These are phyloP conservation scores for Orbilia brochopaga DNA, from an alignment of 2,329 filamentous ascomycete genomes.

Conservation along the genomic window DNA sequence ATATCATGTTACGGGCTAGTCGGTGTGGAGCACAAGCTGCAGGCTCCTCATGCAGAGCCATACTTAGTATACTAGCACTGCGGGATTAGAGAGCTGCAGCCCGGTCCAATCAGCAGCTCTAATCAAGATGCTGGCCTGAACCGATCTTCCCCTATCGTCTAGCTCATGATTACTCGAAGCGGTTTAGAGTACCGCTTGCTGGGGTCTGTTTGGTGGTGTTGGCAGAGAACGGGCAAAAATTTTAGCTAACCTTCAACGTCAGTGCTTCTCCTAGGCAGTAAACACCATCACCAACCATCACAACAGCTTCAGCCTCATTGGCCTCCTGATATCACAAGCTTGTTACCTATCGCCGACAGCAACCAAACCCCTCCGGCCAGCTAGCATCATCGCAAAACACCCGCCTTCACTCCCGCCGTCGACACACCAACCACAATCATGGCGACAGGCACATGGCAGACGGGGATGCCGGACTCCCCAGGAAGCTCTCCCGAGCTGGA, in stretches of 20 bases:
- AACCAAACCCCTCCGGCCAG: background rate
- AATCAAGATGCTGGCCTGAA: background rate
- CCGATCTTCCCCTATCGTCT: background rate
- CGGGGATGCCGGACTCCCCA: slow-evolving; percentile 59
- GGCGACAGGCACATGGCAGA: slow-evolving; percentile 49
- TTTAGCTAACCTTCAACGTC: slow-evolving; percentile 37
- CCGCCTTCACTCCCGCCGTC: background rate
- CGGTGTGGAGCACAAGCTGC: too few relatives aligned
- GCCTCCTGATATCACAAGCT: slow-evolving; percentile 3
- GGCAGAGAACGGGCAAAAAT: slow-evolving; percentile 37
- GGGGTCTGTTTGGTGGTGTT: slow-evolving; percentile 18
- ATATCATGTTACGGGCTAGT: background rate
- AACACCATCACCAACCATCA: slow-evolving; percentile 8
- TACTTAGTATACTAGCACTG: too few relatives aligned
- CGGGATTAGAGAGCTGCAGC: too few relatives aligned
- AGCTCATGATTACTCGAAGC: background rate
- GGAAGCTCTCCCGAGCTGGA: slow-evolving; percentile 64
- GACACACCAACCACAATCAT: slow-evolving; percentile 19
- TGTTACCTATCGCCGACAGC: slow-evolving; percentile 11
- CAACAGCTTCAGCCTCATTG: slow-evolving; percentile 4
- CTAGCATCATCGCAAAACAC: slow-evolving; percentile 6
- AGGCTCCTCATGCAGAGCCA: too few relatives aligned
- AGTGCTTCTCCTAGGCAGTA: background rate
- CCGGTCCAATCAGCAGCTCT: too few relatives aligned
- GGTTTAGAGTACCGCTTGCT: slow-evolving; percentile 3